Percentiles rank a stretch among this genome's conserved stretches.
Evolutionary conservation across 108 stramenopile genomes (phyloP).

Genomic region (Seminavis robusta): DNA sequence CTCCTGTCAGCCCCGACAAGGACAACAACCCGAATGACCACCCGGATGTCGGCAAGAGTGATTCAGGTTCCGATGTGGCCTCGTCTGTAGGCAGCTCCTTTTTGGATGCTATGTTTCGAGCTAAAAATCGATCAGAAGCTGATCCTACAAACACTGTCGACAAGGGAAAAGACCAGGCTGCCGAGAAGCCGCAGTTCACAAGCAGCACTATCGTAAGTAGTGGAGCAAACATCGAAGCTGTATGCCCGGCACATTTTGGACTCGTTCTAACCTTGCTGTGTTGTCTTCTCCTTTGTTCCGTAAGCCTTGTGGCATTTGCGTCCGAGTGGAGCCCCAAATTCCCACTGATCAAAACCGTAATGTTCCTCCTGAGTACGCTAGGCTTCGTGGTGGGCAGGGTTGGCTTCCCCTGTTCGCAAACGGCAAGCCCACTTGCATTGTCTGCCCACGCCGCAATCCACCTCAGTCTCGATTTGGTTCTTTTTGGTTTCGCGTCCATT

Average conservation of each 20-base stretch:
- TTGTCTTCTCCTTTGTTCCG: constrained; percentile 8
- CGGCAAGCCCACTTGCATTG: constrained; percentile 23
- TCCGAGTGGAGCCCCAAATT: constrained; percentile 61
- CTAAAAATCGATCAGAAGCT: no score
- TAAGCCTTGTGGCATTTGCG: constrained; percentile 73
- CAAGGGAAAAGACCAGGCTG: background rate
- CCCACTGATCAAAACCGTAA: background rate
- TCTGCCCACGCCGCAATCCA: constrained; percentile 10
- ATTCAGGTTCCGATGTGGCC: constrained; percentile 49
- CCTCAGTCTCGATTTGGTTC: constrained; percentile 78
- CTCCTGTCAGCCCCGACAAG: constrained; percentile 9
- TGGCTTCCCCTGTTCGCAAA: constrained; percentile 66
- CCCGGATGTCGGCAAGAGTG: no score
- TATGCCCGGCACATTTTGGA: no score
- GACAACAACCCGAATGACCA: constrained; percentile 1
- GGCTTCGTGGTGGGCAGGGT: constrained; percentile 71
- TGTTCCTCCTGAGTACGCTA: constrained; percentile 59
- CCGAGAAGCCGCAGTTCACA: no score
- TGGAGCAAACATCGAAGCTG: no score
- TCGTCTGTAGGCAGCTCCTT: constrained; percentile 61
- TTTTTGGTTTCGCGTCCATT: constrained; percentile 80
- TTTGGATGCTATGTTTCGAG: constrained; percentile 57
- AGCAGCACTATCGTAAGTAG: constrained; percentile 3
- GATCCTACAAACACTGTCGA: no score
- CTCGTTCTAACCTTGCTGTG: no score